Conservation (phyloP, 2,329 filamentous ascomycete genomes). For the Pseudogymnoascus sp. region DNA sequence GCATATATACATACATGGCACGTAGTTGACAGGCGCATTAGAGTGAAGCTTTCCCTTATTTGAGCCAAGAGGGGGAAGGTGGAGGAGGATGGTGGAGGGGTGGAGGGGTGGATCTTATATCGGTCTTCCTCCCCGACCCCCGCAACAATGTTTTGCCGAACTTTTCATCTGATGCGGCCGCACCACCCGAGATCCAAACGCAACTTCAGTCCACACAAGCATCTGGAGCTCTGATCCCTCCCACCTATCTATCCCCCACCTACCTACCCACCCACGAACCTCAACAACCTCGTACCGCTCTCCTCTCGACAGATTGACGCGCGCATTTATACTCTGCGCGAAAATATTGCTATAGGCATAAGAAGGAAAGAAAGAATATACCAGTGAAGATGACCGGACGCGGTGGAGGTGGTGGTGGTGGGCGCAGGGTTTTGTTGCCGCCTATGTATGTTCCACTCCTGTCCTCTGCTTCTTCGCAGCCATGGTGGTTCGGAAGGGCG, state of each 20-base stretch:
- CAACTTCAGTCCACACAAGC: neutral
- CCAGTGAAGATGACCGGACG: constrained; percentile 28
- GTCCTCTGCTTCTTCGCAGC: neutral
- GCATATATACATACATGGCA: neutral
- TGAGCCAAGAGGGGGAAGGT: neutral
- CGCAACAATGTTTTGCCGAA: neutral
- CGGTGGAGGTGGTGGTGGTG: constrained; percentile 29
- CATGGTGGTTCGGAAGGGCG: neutral
- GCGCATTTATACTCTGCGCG: constrained; percentile 1
- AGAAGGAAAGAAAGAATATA: neutral
- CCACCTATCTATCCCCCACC: neutral
- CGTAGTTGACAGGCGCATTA: neutral
- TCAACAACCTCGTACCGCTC: neutral
- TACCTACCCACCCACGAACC: neutral
- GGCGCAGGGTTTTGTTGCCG: constrained; percentile 62
- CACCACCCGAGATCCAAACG: neutral
- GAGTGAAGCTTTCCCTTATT: neutral
- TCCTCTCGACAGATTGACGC: neutral
- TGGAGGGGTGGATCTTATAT: neutral
- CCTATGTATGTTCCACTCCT: constrained; percentile 41
- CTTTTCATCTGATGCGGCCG: neutral
- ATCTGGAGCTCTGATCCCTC: neutral
- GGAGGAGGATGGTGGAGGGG: neutral
- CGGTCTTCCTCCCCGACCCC: neutral
- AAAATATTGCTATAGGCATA: neutral